Conservation (phyloP, 2,329 filamentous ascomycete genomes). For the Lachnellula occidentalis region DNA sequence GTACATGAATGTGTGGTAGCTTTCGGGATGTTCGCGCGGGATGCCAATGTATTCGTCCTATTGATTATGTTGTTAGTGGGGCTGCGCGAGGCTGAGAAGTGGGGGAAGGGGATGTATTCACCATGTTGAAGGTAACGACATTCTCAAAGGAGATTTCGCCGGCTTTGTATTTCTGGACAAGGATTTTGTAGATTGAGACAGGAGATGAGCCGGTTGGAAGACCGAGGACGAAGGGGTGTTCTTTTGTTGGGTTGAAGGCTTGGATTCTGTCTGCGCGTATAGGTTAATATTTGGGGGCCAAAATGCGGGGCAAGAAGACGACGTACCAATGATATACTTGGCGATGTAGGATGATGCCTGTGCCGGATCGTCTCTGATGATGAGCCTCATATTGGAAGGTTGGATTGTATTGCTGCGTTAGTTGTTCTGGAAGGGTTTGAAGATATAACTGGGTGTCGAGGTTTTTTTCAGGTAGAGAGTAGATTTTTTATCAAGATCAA, state of each 20-base stretch:
- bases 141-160: conserved; percentile 75
- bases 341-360: conserved; percentile 71
- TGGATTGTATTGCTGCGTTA: not conserved
- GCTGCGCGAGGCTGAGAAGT: not conserved
- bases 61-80: not conserved
- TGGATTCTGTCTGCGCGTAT: conserved; percentile 64
- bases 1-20: conserved; percentile 92
- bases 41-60: conserved; percentile 84
- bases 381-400: conserved; percentile 61
- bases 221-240: conserved; percentile 75
- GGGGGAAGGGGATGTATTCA: conserved; percentile 33
- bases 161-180: conserved; percentile 66
- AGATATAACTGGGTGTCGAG: no score
- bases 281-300: conserved; percentile 4
- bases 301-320: not conserved
- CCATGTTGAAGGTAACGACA: conserved; percentile 92
- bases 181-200: conserved; percentile 68
- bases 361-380: conserved; percentile 68
- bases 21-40: conserved; percentile 75
- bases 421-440: not conserved
- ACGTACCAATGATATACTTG: conserved; percentile 69
- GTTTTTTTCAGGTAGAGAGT: not conserved
- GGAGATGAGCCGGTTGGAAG: conserved; percentile 80
- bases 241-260: conserved; percentile 64
- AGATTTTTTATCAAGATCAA: no score